Conservation (phyloP, 106 monocot genomes). For the Allium fistulosum region DNA sequence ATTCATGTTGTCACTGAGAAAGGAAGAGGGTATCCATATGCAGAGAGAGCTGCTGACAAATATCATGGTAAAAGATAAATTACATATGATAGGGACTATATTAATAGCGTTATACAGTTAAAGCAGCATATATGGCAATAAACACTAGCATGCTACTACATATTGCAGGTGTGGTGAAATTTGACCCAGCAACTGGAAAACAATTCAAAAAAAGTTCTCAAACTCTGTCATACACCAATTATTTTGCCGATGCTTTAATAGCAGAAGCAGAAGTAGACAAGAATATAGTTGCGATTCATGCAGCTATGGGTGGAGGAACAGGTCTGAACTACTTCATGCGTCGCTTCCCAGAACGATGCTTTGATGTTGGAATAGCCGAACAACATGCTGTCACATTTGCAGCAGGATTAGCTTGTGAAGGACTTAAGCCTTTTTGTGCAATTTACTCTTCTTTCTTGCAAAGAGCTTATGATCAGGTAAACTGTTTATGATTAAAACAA, state of each 20-base stretch:
- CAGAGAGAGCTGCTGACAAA: conserved; percentile 87
- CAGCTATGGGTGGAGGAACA: conserved; percentile 95
- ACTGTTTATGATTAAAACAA: no score
- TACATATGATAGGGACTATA: no score
- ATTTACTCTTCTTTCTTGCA: conserved; percentile 94
- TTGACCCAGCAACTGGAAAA: conserved; percentile 91
- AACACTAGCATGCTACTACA: background rate
- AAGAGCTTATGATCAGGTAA: conserved; percentile 87
- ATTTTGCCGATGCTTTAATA: conserved; percentile 86
- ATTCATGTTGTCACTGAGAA: conserved; percentile 94
- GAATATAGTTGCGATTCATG: conserved; percentile 81
- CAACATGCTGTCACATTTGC: conserved; percentile 99
- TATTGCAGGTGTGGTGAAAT: conserved; percentile 65
- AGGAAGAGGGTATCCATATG: conserved; percentile 91
- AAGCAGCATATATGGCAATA: background rate
- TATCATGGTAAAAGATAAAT: conserved; percentile 57
- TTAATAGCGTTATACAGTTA: no score
- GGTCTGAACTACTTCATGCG: conserved; percentile 89
- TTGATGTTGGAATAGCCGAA: conserved; percentile 94
- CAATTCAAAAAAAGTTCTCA: conserved; percentile 53
- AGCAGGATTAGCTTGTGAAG: conserved; percentile 88
- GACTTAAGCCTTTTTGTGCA: conserved; percentile 87
- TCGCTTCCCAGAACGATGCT: conserved; percentile 83
- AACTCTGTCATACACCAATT: conserved; percentile 86
- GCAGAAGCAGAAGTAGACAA: conserved; percentile 89